A percentile compares a stretch with the other conserved stretches of the same genome.
Conservation (phyloP, 192 early-diverging fungal species). For the Gamsiella multidivaricata region DNA sequence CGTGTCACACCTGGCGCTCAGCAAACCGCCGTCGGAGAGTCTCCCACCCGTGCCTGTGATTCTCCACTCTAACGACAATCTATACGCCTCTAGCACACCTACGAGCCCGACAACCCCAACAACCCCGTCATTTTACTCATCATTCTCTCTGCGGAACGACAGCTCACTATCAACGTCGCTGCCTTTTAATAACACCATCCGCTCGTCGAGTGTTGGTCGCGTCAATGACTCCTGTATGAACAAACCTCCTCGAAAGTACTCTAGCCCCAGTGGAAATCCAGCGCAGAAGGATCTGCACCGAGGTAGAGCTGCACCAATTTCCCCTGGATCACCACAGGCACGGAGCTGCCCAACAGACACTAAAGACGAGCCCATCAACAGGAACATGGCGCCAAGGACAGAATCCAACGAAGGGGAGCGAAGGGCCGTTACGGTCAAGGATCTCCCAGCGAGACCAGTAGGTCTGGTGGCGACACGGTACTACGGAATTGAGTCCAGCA, state of each 20-base stretch:
- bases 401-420: slow-evolving; percentile 12
- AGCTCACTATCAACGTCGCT: slow-evolving; percentile 14
- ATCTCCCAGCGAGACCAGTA: slow-evolving; percentile 7
- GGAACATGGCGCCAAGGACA: not conserved
- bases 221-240: slow-evolving; percentile 8
- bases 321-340: not conserved
- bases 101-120: slow-evolving; percentile 43
- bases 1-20: slow-evolving; percentile 34
- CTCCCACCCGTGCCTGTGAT: slow-evolving; percentile 41
- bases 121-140: slow-evolving; percentile 5
- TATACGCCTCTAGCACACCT: slow-evolving; percentile 26
- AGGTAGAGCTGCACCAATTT: not conserved
- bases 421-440: not conserved
- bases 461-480: slow-evolving; percentile 35
- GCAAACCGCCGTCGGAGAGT: slow-evolving; percentile 39
- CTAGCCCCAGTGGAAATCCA: not conserved
- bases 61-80: slow-evolving; percentile 33
- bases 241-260: not conserved
- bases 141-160: slow-evolving; percentile 17
- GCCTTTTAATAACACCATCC: slow-evolving; percentile 3
- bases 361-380: slow-evolving; percentile 14
- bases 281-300: slow-evolving; percentile 14
- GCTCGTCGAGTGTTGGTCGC: slow-evolving; percentile 32
- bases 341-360: not conserved
- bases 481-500: slow-evolving; percentile 52